Conservation (phyloP, 1,139 yeast species). For the Yamadazyma songkhlaensis region DNA sequence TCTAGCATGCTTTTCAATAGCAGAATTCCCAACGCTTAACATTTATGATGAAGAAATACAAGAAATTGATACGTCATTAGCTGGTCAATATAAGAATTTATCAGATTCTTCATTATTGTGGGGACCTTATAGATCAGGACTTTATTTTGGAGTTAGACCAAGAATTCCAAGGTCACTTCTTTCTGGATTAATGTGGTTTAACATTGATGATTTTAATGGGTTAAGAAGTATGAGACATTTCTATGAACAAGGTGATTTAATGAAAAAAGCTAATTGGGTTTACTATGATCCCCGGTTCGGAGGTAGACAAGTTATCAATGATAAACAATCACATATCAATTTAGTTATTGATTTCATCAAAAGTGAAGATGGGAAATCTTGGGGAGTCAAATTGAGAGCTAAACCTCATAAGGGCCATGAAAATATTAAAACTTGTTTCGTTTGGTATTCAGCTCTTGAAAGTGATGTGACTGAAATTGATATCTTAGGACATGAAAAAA, state of each 20-base stretch:
- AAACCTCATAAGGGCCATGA: constrained; percentile 52
- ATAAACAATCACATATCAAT: constrained; percentile 59
- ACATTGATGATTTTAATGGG: constrained; percentile 57
- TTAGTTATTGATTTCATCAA: constrained; percentile 76
- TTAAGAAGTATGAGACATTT: constrained; percentile 69
- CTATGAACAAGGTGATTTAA: constrained; percentile 72
- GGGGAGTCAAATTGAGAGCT: constrained; percentile 75
- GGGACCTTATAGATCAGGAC: constrained; percentile 92
- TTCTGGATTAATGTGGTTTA: constrained; percentile 90
- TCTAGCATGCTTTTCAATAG: background rate
- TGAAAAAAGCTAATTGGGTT: constrained; percentile 82
- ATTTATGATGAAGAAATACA: constrained; percentile 2
- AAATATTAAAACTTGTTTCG: constrained; percentile 56
- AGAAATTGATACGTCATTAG: constrained; percentile 13
- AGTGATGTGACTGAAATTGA: constrained; percentile 33
- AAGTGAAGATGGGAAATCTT: constrained; percentile 63
- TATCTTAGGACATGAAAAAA: constrained; percentile 16
- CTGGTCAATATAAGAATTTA: constrained; percentile 22
- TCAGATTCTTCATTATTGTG: constrained; percentile 50
- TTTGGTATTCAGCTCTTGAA: constrained; percentile 77
- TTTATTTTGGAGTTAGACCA: constrained; percentile 85
- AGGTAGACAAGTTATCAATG: constrained; percentile 75
- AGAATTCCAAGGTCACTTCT: constrained; percentile 71
- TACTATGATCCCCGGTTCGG: constrained; percentile 85
- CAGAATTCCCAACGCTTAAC: constrained; percentile 6